Base-by-base conservation (phyloP, 2,329 filamentous ascomycete species). In the Alternaria triticimaculans region DNA sequence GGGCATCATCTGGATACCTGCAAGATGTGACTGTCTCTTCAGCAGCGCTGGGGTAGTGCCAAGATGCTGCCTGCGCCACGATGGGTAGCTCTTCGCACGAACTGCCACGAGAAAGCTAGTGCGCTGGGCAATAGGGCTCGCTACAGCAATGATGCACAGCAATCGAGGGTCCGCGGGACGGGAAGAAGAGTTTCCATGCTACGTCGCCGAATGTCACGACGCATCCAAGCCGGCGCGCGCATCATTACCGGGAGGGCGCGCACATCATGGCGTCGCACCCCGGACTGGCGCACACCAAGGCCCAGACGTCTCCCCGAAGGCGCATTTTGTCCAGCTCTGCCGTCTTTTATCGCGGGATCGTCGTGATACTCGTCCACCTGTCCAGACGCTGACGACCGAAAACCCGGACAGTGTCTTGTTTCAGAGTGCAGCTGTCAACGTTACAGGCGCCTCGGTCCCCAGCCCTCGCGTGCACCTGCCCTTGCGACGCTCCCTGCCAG, bases 191-290 rank as follows among this genome's bases (percentile, higher is more conserved):
- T 30, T 49, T 49, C 48, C 58, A 51, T 66, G 58, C 60, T 55
- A 63, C 56, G 67, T 70, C 67, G 67, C 60, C 67, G 65, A 70
- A 62, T 26, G 44, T 41, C 48, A 55, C 49, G 45, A 63, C 53
- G 59, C 62, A 64, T 65, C 64, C 55, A 60, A 50, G 58, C 57
- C 51, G 62, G 55, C 49, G 50, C 41, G 66, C 66, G 62, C 57
- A 66, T 69, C 49, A 60, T 60, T 64, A 37, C 65, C 67, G 46
- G 63, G 64, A 60, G 58, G 63, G 63, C 54, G 58, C 63, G 68
- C 66, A 55, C 62, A 64, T 64, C 56, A 69, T 57, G 20, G 61
- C 43, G 45, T 46, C 26, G 45, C 53, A 55, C 53, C 53, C 30
- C 53, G 37, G 49, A 41, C 53, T 62, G 60, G 64, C 60, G 60